Conservation (phyloP, 192 early-diverging fungal genomes). For the Jimgerdemannia lactiflua region DNA sequence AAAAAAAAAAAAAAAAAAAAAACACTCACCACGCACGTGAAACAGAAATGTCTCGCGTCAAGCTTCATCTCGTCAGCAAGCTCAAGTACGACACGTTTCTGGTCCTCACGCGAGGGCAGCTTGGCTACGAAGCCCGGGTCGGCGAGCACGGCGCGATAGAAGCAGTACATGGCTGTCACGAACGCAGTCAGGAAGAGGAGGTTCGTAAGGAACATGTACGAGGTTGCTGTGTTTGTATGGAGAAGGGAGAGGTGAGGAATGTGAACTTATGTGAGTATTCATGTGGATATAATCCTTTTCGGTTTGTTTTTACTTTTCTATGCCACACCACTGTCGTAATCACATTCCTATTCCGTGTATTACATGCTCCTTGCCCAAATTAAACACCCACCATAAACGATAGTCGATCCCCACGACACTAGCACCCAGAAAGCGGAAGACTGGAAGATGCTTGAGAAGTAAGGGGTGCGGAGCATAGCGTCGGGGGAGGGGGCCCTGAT, state of each 20-base stretch:
- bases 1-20: too few species aligned
- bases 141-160: constrained; percentile 67
- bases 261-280: background rate
- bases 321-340: background rate
- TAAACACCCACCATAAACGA: constrained; percentile 59
- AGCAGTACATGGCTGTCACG: constrained; percentile 61
- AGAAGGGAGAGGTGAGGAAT: constrained; percentile 3
- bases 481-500: constrained; percentile 42
- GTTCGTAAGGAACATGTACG: constrained; percentile 58
- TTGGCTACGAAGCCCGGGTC: constrained; percentile 83
- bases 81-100: constrained; percentile 50
- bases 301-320: background rate
- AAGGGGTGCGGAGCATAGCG: constrained; percentile 74
- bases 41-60: constrained; percentile 81
- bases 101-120: constrained; percentile 34
- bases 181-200: constrained; percentile 65
- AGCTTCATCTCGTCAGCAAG: constrained; percentile 68
- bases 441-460: constrained; percentile 85
- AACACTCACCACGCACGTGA: constrained; percentile 68
- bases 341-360: background rate
- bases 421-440: constrained; percentile 73
- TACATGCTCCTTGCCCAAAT: background rate
- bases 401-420: constrained; percentile 57
- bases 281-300: background rate
- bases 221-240: constrained; percentile 45